A percentile compares a stretch with the other conserved stretches of the same genome.
Evolutionary conservation across 2,329 filamentous ascomycete genomes (phyloP).

Genomic region (Trichoderma semiorbis): DNA sequence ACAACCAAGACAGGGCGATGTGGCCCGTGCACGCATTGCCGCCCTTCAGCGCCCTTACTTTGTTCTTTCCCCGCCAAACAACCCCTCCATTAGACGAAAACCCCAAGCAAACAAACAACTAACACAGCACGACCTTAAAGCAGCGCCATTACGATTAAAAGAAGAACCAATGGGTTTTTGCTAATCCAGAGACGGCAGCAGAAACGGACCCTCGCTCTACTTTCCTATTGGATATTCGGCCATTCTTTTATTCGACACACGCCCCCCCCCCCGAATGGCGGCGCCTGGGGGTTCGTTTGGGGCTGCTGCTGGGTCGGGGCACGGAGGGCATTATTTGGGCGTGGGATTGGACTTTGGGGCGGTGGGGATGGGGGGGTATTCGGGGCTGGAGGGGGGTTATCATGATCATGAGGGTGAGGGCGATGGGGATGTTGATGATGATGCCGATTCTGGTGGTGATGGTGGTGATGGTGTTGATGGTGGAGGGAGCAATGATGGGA

Average conservation of each 20-base stretch:
- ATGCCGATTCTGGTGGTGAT: neutral
- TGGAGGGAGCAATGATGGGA: neutral
- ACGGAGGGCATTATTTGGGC: neutral
- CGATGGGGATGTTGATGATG: neutral
- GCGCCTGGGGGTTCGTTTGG: slow-evolving; percentile 19
- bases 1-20: neutral
- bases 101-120: neutral
- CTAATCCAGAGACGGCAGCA: neutral
- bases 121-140: neutral
- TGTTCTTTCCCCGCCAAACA: neutral
- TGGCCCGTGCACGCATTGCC: slow-evolving; percentile 17
- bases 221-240: neutral
- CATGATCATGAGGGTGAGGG: slow-evolving; percentile 10
- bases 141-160: neutral
- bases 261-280: neutral
- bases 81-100: neutral
- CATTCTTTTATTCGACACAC: neutral
- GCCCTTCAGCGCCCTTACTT: neutral
- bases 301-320: slow-evolving; percentile 16
- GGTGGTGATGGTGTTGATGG: neutral
- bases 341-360: slow-evolving; percentile 3
- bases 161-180: neutral
- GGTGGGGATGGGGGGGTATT: slow-evolving; percentile 17
- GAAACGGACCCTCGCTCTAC: neutral
- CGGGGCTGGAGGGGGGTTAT: slow-evolving; percentile 23